These are phyloP conservation scores for Phytophthora multivora DNA, from an alignment of 352 stramenopile species.

Conservation along the genomic window DNA sequence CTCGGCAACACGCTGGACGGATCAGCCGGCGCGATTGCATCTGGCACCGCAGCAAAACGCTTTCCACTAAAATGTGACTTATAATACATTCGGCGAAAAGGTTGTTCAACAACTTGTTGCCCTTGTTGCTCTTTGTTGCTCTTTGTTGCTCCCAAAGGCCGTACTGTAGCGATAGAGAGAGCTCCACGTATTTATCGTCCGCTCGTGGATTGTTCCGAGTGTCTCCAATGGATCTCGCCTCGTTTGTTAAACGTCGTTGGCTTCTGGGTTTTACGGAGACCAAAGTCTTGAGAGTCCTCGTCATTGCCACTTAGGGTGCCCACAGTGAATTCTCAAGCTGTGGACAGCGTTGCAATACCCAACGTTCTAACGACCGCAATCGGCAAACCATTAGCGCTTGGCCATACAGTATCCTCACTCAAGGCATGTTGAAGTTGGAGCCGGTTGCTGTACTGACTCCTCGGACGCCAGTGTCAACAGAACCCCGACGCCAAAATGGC, in stretches of 20 bases:
- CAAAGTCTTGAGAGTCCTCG: neutral
- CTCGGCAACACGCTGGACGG: constrained; percentile 27
- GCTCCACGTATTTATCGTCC: constrained; percentile 19
- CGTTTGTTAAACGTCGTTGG: constrained; percentile 7
- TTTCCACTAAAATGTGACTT: neutral
- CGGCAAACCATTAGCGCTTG: no score
- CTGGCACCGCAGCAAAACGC: constrained; percentile 8
- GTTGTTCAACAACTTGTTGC: no score
- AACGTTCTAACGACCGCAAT: neutral
- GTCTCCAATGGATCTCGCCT: neutral
- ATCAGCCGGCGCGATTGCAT: constrained; percentile 20
- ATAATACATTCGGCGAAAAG: no score
- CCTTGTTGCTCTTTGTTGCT: neutral
- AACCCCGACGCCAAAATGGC: neutral
- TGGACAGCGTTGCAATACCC: neutral
- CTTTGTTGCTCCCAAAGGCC: neutral
- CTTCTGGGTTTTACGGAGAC: constrained; percentile 14
- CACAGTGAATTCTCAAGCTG: constrained; percentile 3
- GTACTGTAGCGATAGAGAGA: constrained; percentile 1
- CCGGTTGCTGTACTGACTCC: constrained; percentile 5
- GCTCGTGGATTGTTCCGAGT: neutral
- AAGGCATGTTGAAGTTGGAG: constrained; percentile 29
- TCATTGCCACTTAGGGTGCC: neutral
- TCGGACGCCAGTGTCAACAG: constrained; percentile 12
- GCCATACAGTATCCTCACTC: constrained; percentile 1